Evolutionary conservation across 768 basidiomycete species (phyloP), one percentile per base, ranked within the genome.

Genomic region (Russula sp.): DNA sequence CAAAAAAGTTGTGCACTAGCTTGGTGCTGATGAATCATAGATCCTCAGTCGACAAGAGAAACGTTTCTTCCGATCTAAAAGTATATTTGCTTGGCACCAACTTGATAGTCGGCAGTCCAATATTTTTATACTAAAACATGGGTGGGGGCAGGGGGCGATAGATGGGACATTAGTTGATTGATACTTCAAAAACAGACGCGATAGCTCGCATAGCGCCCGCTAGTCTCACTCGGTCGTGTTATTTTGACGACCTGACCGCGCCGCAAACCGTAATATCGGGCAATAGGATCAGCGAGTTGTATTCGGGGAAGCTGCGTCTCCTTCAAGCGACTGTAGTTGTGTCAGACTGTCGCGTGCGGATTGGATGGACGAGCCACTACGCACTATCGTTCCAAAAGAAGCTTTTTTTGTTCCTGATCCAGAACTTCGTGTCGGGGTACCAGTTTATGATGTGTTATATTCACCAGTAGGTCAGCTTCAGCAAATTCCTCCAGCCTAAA

Each of bases 181-280:
- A 63, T 55, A 51, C 51, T 13, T 74, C 78, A 90, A 75, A 90
- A 93, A 76, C 90, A 92, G 72, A 93, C 90, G 64, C 91, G 88
- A 78, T 93, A 93, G 70, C 90, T 93, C 56, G 91, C 88, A 69
- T 93, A 95, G 62, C 92, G 84, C 54, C 96, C 96, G 65, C 89
- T 91, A 18, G 97, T 99, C 79, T 98, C 97, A 75, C 91, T 94
- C 32, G 94, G 91, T 69, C 97, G 80, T 62, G 90, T 98, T 69
- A 99, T 98, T 79, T 97, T 98, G 74, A 99, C 97, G 50, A 99
- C 97, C 73, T 96, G 93, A 32, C 96, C 95, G 53, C 97, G 84
- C 69, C 86, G 83, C 60, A 99, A 83, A 55, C 97, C 97, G 76
- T 98, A 99, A 74, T 99, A 98, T 61, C 95, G 85, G 45, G 97